These are phyloP conservation scores for Phyllosticta citrichinensis DNA, from an alignment of 2,329 filamentous ascomycete genomes.

Conservation along the genomic window DNA sequence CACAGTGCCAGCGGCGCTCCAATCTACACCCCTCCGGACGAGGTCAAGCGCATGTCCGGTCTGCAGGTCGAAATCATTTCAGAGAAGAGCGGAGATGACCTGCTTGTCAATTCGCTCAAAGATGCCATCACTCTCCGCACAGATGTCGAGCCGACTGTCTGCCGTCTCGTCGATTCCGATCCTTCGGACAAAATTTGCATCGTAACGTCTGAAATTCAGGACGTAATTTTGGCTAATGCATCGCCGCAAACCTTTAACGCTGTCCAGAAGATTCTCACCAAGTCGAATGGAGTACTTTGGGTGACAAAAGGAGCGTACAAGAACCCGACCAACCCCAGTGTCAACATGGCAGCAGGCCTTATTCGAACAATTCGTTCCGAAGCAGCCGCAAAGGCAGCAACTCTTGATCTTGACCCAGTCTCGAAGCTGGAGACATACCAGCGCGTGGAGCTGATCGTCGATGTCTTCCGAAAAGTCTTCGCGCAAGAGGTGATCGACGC, in stretches of 20 bases:
- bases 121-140: constrained; percentile 2
- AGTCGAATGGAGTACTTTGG: constrained; percentile 2
- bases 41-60: not conserved
- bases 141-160: not conserved
- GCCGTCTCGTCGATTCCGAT: not conserved
- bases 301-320: constrained; percentile 5
- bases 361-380: constrained; percentile 6
- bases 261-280: constrained; percentile 2
- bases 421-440: not conserved
- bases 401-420: constrained; percentile 4
- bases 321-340: not conserved
- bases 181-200: not conserved
- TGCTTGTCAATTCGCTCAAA: not conserved
- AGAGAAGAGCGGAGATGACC: not conserved
- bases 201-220: constrained; percentile 1
- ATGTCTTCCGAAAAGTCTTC: constrained; percentile 1
- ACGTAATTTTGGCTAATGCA: not conserved
- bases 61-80: not conserved
- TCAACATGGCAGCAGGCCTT: constrained; percentile 6
- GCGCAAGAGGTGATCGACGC: not conserved
- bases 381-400: constrained; percentile 1
- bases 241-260: not conserved
- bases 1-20: not conserved
- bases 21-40: not conserved
- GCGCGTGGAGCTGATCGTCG: not conserved